phyloP scores from a whole-genome alignment of 495 filamentous ascomycete species.

The Wilcoxina mikolae region DNA sequence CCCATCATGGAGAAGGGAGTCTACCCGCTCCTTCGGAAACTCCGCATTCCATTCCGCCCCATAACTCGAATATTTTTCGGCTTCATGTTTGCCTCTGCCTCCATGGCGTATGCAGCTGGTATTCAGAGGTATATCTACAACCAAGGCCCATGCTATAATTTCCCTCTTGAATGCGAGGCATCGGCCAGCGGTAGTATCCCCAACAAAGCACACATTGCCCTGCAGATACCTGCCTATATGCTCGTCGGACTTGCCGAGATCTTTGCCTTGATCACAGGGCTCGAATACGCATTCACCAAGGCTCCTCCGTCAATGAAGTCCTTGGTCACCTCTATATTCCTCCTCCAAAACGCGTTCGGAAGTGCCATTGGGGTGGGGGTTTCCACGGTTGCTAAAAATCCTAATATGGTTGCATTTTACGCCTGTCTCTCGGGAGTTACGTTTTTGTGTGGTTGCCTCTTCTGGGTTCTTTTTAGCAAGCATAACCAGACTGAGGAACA shows the following conservation, averaged over 20 bases:
- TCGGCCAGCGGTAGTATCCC: conserved; percentile 25
- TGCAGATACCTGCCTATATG: conserved; percentile 34
- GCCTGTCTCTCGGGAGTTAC: conserved; percentile 37
- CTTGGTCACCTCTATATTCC: conserved; percentile 31
- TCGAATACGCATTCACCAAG: conserved; percentile 46
- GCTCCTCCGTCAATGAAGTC: conserved; percentile 33
- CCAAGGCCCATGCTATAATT: conserved; percentile 38
- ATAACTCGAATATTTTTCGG: conserved; percentile 39
- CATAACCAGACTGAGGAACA: conserved; percentile 34
- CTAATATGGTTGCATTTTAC: conserved; percentile 41
- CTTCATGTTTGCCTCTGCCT: conserved; percentile 32
- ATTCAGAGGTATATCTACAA: conserved; percentile 37
- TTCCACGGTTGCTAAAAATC: conserved; percentile 32
- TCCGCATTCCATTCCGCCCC: conserved; percentile 34
- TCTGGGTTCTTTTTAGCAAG: conserved; percentile 38
- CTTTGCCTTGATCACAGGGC: conserved; percentile 35
- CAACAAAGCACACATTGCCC: conserved; percentile 19
- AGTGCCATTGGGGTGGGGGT: conserved; percentile 29
- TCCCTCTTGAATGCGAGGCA: conserved; percentile 34
- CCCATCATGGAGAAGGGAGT: conserved; percentile 37
- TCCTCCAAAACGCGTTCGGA: conserved; percentile 32
- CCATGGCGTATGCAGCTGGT: conserved; percentile 38
- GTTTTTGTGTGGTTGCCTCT: conserved; percentile 33
- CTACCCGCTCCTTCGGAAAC: conserved; percentile 33
- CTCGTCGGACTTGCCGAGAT: conserved; percentile 35